Conservation (phyloP, 2,329 filamentous ascomycete genomes). For the Alternaria viburni region DNA sequence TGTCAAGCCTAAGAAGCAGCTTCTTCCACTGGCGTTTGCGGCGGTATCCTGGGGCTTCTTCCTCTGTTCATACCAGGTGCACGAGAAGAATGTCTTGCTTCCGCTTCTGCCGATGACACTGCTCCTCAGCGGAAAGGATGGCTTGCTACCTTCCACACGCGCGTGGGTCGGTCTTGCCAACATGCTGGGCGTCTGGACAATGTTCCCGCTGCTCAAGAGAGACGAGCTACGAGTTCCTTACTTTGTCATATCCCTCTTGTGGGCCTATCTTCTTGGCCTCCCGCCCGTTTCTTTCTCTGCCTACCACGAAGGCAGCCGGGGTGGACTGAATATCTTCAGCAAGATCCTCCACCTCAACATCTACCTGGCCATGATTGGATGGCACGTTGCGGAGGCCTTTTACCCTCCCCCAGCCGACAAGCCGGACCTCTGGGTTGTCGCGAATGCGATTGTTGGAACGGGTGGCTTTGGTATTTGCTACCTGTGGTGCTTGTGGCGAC, state of each 20-base stretch:
- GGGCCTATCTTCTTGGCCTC: constrained; percentile 88
- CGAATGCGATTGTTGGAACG: constrained; percentile 85
- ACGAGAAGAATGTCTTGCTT: constrained; percentile 95
- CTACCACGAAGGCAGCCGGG: constrained; percentile 60
- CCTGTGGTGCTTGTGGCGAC: constrained; percentile 82
- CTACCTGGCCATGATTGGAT: constrained; percentile 77
- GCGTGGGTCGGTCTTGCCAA: constrained; percentile 98
- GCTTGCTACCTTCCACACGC: constrained; percentile 75
- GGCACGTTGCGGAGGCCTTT: constrained; percentile 79
- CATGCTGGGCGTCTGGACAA: constrained; percentile 85
- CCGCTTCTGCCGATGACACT: constrained; percentile 94
- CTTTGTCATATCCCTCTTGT: constrained; percentile 80
- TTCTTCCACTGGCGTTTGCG: constrained; percentile 81
- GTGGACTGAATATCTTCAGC: constrained; percentile 60
- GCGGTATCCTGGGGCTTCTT: constrained; percentile 96
- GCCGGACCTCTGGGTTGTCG: constrained; percentile 93
- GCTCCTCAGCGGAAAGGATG: constrained; percentile 77
- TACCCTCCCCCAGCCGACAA: constrained; percentile 73
- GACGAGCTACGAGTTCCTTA: constrained; percentile 88
- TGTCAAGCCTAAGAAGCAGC: constrained; percentile 74
- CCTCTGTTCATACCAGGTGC: constrained; percentile 95
- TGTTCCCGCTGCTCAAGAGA: constrained; percentile 87
- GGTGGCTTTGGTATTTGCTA: constrained; percentile 88
- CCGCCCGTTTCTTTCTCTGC: constrained; percentile 76
- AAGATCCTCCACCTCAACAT: constrained; percentile 78